Base-by-base conservation (phyloP, 257 asterid species). In the Vinca minor region DNA sequence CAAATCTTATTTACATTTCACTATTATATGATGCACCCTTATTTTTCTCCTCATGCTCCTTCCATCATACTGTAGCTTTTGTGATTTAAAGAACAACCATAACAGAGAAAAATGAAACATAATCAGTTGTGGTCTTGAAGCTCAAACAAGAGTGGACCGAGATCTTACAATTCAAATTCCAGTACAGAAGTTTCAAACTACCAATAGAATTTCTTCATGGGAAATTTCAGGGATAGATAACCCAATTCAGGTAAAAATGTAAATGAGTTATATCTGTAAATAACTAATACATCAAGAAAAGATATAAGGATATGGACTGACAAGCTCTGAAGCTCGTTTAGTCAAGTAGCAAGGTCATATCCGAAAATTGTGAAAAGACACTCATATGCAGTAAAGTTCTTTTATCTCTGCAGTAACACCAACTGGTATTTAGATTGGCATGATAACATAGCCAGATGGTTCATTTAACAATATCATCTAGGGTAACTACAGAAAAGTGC, bases 31-130 rank as follows among this genome's bases (percentile, higher is more conserved):
- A 21, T 20, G 64, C 21, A n/a, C 53, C 8, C 8, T 8, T 0
- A 14, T 41, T 41, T 26, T 62, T n/a, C n/a, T n/a, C n/a, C 8
- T 62, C 26, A 5, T 54, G 3, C 23, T 5, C 23, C 39, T 15
- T 29, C 60, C 60, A 5, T 2, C 39, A 53, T 25, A 14, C n/a
- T 4, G 59, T 53, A 28, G 23, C 2, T 13, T 10, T 23, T 21
- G 8, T 54, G 34, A 54, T 54, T 54, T 29, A 29, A 54, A 54
- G 60, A 54, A 26, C 36, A 53, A 54, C 18, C 57, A 50, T 25
- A 58, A 35, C 32, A 52, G 29, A 5, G 42, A 28, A 15, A 18
- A 20, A 15, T 44, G 26, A 57, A 57, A 57, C 32, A 42, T 3
- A 56, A 42, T 41, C 36, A 28, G 21, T 21, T 21, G 17, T 4